phyloP scores from a whole-genome alignment of 257 asterid genomes.

The Nicotiana sylvestris region DNA sequence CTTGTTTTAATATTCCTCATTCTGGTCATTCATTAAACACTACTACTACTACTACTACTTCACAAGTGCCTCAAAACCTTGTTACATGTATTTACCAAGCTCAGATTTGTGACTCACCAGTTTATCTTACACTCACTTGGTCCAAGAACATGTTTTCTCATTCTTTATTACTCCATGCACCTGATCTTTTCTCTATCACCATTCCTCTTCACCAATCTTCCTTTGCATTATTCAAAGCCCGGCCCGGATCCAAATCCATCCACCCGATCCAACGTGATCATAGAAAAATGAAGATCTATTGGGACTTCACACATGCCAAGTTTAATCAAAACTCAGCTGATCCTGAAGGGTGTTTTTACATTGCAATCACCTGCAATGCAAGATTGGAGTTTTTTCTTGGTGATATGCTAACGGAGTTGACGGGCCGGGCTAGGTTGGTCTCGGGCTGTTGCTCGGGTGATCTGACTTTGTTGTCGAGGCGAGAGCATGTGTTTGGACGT shows the following conservation, averaged over 20 bases:
- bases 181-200: constrained; percentile 25
- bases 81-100: constrained; percentile 37
- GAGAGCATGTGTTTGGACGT: constrained; percentile 36
- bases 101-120: constrained; percentile 20
- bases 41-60: constrained; percentile 7
- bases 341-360: constrained; percentile 31
- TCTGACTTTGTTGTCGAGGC: constrained; percentile 19
- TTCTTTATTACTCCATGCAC: constrained; percentile 24
- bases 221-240: constrained; percentile 24
- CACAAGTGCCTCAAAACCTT: constrained; percentile 31
- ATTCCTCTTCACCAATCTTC: constrained; percentile 26
- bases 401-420: constrained; percentile 19
- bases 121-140: constrained; percentile 34
- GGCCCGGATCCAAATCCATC: constrained; percentile 30
- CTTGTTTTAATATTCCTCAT: constrained; percentile 26
- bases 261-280: constrained; percentile 3
- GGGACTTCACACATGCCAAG: constrained; percentile 32
- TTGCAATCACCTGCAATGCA: constrained; percentile 22
- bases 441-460: constrained; percentile 11
- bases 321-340: constrained; percentile 26
- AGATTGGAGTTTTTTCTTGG: constrained; percentile 32
- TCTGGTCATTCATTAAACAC: not conserved
- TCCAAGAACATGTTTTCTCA: constrained; percentile 30
- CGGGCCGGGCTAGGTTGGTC: constrained; percentile 13
- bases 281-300: constrained; percentile 25